Evolutionary conservation across 345 rosid species (phyloP), one percentile per base, ranked within the genome.

Genomic region (Eucalyptus marginata): DNA sequence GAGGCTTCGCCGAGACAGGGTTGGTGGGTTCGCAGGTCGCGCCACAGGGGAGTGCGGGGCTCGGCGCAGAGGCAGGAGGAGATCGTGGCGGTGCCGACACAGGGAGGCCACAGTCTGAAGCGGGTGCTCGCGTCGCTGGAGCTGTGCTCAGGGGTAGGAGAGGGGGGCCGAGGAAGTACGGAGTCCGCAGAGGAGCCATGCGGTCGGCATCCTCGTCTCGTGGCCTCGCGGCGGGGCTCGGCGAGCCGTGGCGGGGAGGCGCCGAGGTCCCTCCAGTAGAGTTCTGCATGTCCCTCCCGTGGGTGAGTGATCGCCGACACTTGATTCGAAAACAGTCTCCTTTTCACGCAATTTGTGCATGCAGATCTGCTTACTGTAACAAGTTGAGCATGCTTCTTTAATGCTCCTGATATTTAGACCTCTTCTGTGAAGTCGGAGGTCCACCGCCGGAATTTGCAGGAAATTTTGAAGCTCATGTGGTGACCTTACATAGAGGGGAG

Each of bases 221-320:
- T 24, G 24, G 83, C 25, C 11, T 20, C 14, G 47, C 13, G 47
- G 22, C 47, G 25, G 47, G 83, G 24, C 83, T 56, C 86, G 16
- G 13, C 7, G 13, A 94, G 90, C 71, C 89, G 93, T 17, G 29
- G 87, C n/a, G 66, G n/a, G 93, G 12, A 71, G 95, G 88, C 94
- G 94, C 46, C 91, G 87, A 24, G 93, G 93, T 76, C 24, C 47
- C 83, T 86, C 93, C 22, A 91, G 91, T 31, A 15, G 22, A 15
- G 15, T 22, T 8, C 89, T 7, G 14, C 22, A 64, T 6, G 18
- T 36, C 13, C 33, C 31, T 27, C 29, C 49, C 16, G 33, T 54
- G 27, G 85, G 87, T 89, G 47, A 33, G 80, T 79, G 83, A 10
- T 76, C 83, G 29, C 47, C 47, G 13, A 40, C 83, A 3, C 47